A percentile compares a stretch with the other conserved stretches of the same genome.
phyloP scores from a whole-genome alignment of 1,139 yeast species.

The Nadsonia commutata region DNA sequence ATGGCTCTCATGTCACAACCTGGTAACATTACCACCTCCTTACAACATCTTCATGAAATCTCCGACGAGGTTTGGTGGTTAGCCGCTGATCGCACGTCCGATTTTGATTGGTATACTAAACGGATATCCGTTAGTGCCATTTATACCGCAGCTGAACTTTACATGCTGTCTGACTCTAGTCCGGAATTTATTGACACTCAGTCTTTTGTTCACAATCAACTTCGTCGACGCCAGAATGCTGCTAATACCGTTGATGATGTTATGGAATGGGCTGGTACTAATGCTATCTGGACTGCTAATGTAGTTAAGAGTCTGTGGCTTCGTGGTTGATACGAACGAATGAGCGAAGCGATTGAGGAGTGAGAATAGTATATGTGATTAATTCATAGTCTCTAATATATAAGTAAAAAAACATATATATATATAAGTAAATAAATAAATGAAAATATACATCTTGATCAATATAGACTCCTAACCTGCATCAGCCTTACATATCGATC shows the following conservation, averaged over 20 bases:
- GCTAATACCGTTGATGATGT: conserved; percentile 48
- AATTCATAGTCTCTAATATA: no score
- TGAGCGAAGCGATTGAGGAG: no score
- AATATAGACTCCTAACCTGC: no score
- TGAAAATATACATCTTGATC: no score
- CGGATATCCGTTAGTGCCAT: conserved; percentile 54
- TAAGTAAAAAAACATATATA: no score
- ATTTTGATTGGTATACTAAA: conserved; percentile 88
- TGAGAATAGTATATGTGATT: no score
- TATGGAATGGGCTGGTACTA: conserved; percentile 50
- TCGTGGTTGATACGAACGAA: neutral
- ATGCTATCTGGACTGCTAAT: neutral
- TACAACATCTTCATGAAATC: conserved; percentile 56
- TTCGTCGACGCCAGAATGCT: conserved; percentile 37
- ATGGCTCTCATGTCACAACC: conserved; percentile 43
- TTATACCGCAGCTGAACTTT: conserved; percentile 58
- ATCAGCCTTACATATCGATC: no score
- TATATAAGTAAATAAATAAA: no score
- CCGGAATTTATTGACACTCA: conserved; percentile 39
- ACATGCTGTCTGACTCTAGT: conserved; percentile 68
- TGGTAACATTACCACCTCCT: conserved; percentile 32
- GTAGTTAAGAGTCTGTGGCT: neutral
- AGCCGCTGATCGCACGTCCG: conserved; percentile 72
- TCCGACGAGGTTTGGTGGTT: conserved; percentile 73
- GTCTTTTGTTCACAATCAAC: conserved; percentile 47